These are phyloP conservation scores for Castanea crenata DNA, from an alignment of 306 rosid genomes.

Conservation along the genomic window DNA sequence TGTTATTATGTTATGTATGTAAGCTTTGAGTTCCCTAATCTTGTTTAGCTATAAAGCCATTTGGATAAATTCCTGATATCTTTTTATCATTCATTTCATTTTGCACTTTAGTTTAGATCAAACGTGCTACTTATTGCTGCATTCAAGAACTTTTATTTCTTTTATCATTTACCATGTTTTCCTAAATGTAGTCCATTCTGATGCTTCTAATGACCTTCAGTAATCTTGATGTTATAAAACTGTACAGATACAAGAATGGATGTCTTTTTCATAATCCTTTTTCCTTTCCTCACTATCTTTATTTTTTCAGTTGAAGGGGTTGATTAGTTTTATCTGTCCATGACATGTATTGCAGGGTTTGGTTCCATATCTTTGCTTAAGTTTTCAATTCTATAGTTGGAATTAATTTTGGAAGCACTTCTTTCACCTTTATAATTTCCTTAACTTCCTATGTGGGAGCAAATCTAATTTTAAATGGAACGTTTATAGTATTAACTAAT, in stretches of 20 bases:
- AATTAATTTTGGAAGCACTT: background rate
- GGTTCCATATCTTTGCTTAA: background rate
- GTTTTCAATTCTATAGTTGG: background rate
- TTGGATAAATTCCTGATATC: background rate
- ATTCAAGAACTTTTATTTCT: background rate
- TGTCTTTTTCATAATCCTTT: background rate
- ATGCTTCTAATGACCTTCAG: no score
- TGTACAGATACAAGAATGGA: background rate
- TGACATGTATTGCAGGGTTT: background rate
- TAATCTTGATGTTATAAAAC: background rate
- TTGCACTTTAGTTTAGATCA: background rate
- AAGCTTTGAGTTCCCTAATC: background rate
- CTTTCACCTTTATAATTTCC: background rate
- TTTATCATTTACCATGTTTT: no score
- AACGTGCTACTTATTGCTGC: background rate
- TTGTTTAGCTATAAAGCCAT: background rate
- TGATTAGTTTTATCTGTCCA: background rate
- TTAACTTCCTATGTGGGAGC: background rate
- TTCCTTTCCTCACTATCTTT: background rate
- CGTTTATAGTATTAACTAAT: background rate
- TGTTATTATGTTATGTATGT: conserved; percentile 17
- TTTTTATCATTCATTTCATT: background rate
- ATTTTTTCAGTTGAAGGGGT: background rate
- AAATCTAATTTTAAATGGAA: background rate
- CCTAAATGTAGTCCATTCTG: no score